A percentile compares a stretch with the other conserved stretches of the same genome.
Conservation (phyloP, 306 rosid species). For the Trifolium pratense region DNA sequence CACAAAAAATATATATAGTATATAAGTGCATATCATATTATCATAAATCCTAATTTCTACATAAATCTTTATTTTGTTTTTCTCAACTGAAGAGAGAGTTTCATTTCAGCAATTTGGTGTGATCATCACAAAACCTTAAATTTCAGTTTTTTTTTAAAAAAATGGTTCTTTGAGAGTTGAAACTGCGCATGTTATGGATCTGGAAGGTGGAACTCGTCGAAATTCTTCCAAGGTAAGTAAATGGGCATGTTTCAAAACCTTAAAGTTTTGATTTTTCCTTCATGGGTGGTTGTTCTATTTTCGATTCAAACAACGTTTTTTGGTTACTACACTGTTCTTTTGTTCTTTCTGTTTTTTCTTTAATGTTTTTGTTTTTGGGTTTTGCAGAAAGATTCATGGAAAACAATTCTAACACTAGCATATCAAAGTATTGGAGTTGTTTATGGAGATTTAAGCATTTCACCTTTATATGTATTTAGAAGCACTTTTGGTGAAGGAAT, state of each 20-base stretch:
- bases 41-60: constrained; percentile 1
- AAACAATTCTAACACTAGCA: constrained; percentile 74
- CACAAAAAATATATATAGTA: constrained; percentile 6
- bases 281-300: constrained; percentile 18
- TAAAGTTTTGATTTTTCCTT: constrained; percentile 32
- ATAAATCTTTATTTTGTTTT: background rate
- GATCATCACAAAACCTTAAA: constrained; percentile 15
- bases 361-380: too few species aligned
- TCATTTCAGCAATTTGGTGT: constrained; percentile 38
- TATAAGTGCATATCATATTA: background rate
- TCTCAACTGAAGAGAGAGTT: constrained; percentile 25
- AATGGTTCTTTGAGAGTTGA: constrained; percentile 51
- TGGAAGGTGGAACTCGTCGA: constrained; percentile 56
- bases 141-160: constrained; percentile 13
- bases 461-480: constrained; percentile 83
- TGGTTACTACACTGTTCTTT: constrained; percentile 1
- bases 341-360: background rate
- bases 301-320: constrained; percentile 20
- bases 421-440: constrained; percentile 97
- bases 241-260: constrained; percentile 21
- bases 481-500: constrained; percentile 85
- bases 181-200: constrained; percentile 73
- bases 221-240: constrained; percentile 64
- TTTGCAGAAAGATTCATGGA: constrained; percentile 83
- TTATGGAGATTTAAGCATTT: constrained; percentile 94